Evolutionary conservation across 805 yeast genomes (phyloP).

Genomic region (Zygotorulaspora danielsina): DNA sequence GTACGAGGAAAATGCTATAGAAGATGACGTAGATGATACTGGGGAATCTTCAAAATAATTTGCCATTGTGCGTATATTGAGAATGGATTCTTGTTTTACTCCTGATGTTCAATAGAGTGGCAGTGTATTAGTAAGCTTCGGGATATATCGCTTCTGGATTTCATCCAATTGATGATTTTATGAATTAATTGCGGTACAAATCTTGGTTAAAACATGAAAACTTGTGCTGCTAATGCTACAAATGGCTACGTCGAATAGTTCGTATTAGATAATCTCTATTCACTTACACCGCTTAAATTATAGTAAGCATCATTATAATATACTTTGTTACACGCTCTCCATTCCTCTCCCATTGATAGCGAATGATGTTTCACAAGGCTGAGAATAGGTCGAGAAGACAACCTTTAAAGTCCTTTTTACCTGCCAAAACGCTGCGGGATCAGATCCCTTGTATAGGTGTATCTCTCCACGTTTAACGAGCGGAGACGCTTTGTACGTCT

Average conservation of each 20-base stretch:
- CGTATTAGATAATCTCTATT: not conserved
- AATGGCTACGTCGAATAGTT: too few relatives aligned
- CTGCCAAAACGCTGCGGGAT: constrained; percentile 34
- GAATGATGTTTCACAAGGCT: constrained; percentile 22
- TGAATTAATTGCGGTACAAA: too few relatives aligned
- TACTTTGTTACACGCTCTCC: constrained; percentile 13
- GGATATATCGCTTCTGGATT: not conserved
- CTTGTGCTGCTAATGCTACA: too few relatives aligned
- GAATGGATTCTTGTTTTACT: too few relatives aligned
- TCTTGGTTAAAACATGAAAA: too few relatives aligned
- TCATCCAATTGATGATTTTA: too few relatives aligned
- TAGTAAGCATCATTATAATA: not conserved
- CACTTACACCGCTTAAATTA: not conserved
- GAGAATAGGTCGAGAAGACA: constrained; percentile 40
- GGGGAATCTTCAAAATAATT: constrained; percentile 7
- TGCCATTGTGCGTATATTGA: too few relatives aligned
- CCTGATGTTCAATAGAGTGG: too few relatives aligned
- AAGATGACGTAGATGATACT: constrained; percentile 32
- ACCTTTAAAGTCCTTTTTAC: constrained; percentile 38
- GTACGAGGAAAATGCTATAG: constrained; percentile 39
- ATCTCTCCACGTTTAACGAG: constrained; percentile 29
- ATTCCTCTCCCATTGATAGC: constrained; percentile 29
- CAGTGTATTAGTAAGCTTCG: too few relatives aligned
- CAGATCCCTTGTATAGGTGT: constrained; percentile 32
- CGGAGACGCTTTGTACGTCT: constrained; percentile 41